Base-by-base conservation (phyloP, 768 basidiomycete species). In the Nidularia sp. region DNA sequence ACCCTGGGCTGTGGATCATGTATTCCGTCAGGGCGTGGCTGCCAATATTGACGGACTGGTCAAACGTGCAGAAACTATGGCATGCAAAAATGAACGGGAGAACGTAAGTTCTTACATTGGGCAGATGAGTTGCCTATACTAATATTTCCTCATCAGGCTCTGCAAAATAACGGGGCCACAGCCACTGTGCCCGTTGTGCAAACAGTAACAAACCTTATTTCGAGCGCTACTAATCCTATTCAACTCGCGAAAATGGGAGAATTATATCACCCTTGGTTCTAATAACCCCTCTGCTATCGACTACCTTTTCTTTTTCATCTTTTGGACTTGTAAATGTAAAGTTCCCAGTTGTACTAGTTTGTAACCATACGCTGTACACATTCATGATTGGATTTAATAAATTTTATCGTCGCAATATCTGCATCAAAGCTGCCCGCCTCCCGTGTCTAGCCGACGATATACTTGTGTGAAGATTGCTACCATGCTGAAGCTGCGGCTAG, bases 211-310 rank as follows among this genome's bases (percentile, higher is more conserved):
- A 88, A 84, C 60, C 76, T 97, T 15, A 86, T 98, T 53, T 87
- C 88, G 0, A 81, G 79, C 35, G 93, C 96, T 12, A 92, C 93
- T 3, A 91, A 94, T 62, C 92, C 93, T 1, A 70, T 88, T 29
- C 85, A 88, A 54, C 78, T 98, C 6, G 84, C 86, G 53, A 88
- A 87, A 65, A 91, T 93, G 87, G 81, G 84, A 32, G 93, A 96
- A 64, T 74, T 83, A 29, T 94, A 86, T 62, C 79, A 87, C 57
- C 88, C 93, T 4, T 96, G 93, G 90, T 92, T 90, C 67, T 93
- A 67, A 67, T 63, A n/a, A n/a, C n/a, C n/a, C n/a, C n/a, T n/a
- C n/a, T n/a, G n/a, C n/a, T n/a, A n/a, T n/a, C n/a, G n/a, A n/a
- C n/a, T n/a, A n/a, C n/a, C n/a, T n/a, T n/a, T n/a, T n/a, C n/a